These are phyloP conservation scores for Dipteronia sinensis DNA, from an alignment of 345 rosid genomes.

Conservation along the genomic window DNA sequence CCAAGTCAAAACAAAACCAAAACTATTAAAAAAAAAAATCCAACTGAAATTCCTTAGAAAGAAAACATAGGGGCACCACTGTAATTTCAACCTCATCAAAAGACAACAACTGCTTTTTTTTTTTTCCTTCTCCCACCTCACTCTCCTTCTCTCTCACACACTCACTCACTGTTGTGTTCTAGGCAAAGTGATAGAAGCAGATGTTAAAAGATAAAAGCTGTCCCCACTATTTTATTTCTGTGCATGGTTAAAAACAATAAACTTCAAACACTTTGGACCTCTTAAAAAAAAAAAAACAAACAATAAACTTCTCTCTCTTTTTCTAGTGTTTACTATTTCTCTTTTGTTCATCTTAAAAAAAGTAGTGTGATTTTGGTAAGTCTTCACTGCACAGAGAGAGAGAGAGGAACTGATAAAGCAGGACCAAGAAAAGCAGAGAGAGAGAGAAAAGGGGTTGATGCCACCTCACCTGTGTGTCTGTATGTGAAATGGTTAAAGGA, in stretches of 20 bases:
- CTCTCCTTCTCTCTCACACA: neutral
- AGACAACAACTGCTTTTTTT: neutral
- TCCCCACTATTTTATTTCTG: slow-evolving; percentile 35
- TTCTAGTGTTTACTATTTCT: neutral
- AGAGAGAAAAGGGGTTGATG: neutral
- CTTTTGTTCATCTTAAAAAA: slow-evolving; percentile 20
- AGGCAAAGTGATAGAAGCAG: slow-evolving; percentile 25
- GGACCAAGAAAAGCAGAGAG: neutral
- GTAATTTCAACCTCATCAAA: neutral
- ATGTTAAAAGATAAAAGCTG: slow-evolving; percentile 36
- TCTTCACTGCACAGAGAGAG: slow-evolving; percentile 13
- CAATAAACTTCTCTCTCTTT: neutral
- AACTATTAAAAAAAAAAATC: neutral
- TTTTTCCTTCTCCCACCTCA: neutral
- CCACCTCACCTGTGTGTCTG: neutral
- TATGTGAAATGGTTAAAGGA: neutral
- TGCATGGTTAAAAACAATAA: slow-evolving; percentile 15
- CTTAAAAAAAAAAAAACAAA: neutral
- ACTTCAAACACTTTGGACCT: neutral
- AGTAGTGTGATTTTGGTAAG: neutral
- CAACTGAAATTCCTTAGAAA: neutral
- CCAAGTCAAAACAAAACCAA: neutral
- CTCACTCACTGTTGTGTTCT: slow-evolving; percentile 25
- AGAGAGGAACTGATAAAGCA: slow-evolving; percentile 6
- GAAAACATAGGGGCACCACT: neutral